phyloP scores from a whole-genome alignment of 805 yeast genomes.

The Lipomyces starkeyi region DNA sequence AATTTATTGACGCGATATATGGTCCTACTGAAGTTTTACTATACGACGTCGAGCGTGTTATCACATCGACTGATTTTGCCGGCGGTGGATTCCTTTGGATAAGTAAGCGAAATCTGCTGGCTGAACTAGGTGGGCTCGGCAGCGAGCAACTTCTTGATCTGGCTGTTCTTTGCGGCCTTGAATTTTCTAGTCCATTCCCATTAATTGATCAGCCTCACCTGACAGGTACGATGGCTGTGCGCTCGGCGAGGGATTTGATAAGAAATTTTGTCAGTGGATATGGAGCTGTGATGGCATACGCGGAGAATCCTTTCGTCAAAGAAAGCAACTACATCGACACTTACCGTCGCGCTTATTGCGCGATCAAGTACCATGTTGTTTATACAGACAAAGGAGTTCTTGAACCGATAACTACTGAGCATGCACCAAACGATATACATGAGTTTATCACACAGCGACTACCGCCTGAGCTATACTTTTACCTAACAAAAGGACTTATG shows the following conservation, averaged over 20 bases:
- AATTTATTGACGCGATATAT: constrained; percentile 72
- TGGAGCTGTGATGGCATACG: constrained; percentile 41
- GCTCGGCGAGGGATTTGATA: constrained; percentile 43
- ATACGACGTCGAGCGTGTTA: constrained; percentile 69
- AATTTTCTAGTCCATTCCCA: constrained; percentile 71
- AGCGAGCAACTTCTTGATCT: constrained; percentile 76
- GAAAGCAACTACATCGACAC: constrained; percentile 48
- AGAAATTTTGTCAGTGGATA: constrained; percentile 43
- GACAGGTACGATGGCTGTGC: constrained; percentile 27
- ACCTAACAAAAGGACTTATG: constrained; percentile 76
- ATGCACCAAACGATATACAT: constrained; percentile 78
- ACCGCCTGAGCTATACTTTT: constrained; percentile 84
- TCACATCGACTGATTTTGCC: constrained; percentile 71
- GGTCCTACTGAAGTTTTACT: constrained; percentile 84
- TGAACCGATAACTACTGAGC: constrained; percentile 59
- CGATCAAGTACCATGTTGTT: constrained; percentile 75
- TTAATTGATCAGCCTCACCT: constrained; percentile 44
- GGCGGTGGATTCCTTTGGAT: constrained; percentile 70
- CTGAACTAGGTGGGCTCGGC: constrained; percentile 61
- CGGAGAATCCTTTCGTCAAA: constrained; percentile 27
- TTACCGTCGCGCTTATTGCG: constrained; percentile 71
- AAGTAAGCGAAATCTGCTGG: constrained; percentile 61
- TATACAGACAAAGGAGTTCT: constrained; percentile 71
- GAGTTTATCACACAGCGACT: constrained; percentile 81
- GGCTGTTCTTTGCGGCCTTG: constrained; percentile 78